Base-by-base conservation (phyloP, 2,329 filamentous ascomycete genomes). In the Neofusicoccum kwambonambiense region DNA sequence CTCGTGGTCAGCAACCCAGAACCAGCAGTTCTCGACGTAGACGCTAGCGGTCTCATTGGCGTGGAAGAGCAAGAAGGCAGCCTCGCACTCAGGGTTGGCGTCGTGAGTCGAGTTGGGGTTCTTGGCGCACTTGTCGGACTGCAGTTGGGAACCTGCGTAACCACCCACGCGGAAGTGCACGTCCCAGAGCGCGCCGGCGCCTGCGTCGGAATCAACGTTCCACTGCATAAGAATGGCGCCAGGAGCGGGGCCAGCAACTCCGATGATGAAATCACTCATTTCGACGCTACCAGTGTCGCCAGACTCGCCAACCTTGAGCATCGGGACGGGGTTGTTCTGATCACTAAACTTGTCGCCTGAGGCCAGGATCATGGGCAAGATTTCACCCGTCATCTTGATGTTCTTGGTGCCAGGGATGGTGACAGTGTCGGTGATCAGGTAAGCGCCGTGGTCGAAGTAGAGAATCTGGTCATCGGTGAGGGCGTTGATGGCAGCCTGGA, bases 151-250 rank as follows among this genome's bases (percentile, higher is more conserved):
- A 66, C 94, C 94, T 4, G 90, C 89, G 63, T 89, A 89, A 49
- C 95, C 95, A 71, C 93, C 94, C 71, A 99, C 87, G 73, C 95
- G 92, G 80, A 95, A 90, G 82, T 99, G 95, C n/a, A 93, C 89
- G 73, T 99, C 95, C 91, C 93, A 99, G 79, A 97, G 88, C 67
- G 88, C 94, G 19, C 88, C 89, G 1, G 87, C 86, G 52, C 92
- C 92, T 78, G 82, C 70, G 3, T 84, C 76, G 41, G 87, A 89
- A 49, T 87, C 87, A 47, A 97, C 82, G 79, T 97, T 97, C 90
- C 92, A 97, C 77, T 97, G 86, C 80, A 97, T 88, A 74, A 97
- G 85, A 73, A 97, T 92, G 17, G 93, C 94, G 69, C 94, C 94
- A 0, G 93, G 90, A 68, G 92, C 89, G 3, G 93, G 83, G 4